phyloP scores from a whole-genome alignment of 768 basidiomycete species.

The Amyloporia xantha region DNA sequence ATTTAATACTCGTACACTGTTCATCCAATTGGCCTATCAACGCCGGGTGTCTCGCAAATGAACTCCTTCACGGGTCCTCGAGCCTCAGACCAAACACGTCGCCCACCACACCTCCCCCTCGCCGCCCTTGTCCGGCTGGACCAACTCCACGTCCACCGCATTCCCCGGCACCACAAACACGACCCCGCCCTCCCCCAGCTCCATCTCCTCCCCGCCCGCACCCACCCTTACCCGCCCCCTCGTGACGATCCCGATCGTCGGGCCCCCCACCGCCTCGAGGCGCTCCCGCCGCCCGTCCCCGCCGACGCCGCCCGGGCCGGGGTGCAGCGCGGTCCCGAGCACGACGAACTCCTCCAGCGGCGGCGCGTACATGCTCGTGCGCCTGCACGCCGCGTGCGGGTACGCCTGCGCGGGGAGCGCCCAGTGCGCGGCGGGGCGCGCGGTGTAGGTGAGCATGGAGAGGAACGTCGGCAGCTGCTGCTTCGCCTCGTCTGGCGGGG shows the following conservation, averaged over 20 bases:
- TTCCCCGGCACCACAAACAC: slow-evolving; percentile 19
- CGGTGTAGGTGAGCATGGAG: slow-evolving; percentile 21
- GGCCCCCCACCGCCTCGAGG: slow-evolving; percentile 13
- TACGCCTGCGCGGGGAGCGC: slow-evolving; percentile 13
- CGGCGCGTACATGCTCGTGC: slow-evolving; percentile 19
- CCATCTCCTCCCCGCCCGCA: slow-evolving; percentile 11
- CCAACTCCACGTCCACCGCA: slow-evolving; percentile 13
- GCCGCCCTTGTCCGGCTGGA: slow-evolving; percentile 7
- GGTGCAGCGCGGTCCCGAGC: slow-evolving; percentile 17
- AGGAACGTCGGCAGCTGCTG: slow-evolving; percentile 17
- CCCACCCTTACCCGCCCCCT: slow-evolving; percentile 11
- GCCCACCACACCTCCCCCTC: slow-evolving; percentile 24
- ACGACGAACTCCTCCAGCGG: slow-evolving; percentile 25
- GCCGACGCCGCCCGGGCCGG: neutral
- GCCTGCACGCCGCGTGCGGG: slow-evolving; percentile 7
- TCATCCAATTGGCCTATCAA: too few relatives aligned
- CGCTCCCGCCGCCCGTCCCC: slow-evolving; percentile 7
- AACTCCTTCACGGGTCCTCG: neutral
- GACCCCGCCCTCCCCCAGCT: slow-evolving; percentile 16
- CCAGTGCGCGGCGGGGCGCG: slow-evolving; percentile 20
- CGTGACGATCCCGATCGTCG: slow-evolving; percentile 22
- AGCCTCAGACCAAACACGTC: slow-evolving; percentile 3
- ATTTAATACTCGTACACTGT: too few relatives aligned
- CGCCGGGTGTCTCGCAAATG: neutral
- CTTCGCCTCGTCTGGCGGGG: slow-evolving; percentile 11